Base-by-base conservation (phyloP, 768 basidiomycete genomes). In the Trametopsis cervina region DNA sequence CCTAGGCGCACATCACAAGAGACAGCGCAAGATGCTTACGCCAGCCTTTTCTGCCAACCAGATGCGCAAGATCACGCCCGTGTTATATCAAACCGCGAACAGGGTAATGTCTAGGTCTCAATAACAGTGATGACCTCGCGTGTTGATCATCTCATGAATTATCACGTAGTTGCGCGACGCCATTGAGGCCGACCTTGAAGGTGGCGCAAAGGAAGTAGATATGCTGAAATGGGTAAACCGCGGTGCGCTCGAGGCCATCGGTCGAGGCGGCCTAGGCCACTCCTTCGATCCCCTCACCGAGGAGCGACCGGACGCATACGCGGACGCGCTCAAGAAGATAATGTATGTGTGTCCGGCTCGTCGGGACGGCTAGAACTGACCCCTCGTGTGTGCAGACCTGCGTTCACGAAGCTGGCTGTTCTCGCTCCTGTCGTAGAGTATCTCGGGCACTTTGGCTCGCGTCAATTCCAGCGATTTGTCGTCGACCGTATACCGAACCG, bases 401-500 rank as follows among this genome's bases (percentile, higher is more conserved):
- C 37, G 44, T 39, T n/a, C 37, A 36, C 15, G 42, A 46, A 25
- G 6, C 20, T 33, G 23, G 37, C 51, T 18, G 23, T 60, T 15
- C 45, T 46, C 13, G 44, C 54, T 15, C 48, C 50, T 4, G 23
- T 57, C n/a, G 18, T 56, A 21, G 60, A 60, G 5, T 42, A 54
- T 18, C 17, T 54, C 21, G 26, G 15, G 4, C 45, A 45, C 12
- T 21, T 58, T 3, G 51, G 56, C 10, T 55, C 58, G 5, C 58
- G 61, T 0, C 46, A 49, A 24, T 55, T 74, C 36, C 59, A 67
- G 10, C 60, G 67, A 13, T 63, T 58, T 40, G 6, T 72, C 0
- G 55, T 71, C 0, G 55, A 67, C 39, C 23, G 56, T 20, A 44
- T 67, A 13, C 74, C 74, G 1, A 64, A 57, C 46, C 56, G 56